phyloP scores from a whole-genome alignment of 257 asterid genomes.

The Solanum bulbocastanum region DNA sequence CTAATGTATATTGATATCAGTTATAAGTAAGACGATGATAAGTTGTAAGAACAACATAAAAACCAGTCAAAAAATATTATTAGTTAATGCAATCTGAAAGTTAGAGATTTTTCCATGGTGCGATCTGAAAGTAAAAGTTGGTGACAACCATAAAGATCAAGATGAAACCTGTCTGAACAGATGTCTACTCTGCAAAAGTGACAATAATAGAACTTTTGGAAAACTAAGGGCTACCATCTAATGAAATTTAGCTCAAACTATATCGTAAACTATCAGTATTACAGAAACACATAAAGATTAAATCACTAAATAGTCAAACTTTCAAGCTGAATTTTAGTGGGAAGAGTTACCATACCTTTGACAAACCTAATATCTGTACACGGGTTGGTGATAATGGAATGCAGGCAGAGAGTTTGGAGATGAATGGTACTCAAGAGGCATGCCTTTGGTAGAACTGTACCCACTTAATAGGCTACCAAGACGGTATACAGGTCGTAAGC shows the following conservation, averaged over 20 bases:
- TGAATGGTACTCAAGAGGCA: constrained; percentile 11
- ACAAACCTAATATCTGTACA: neutral
- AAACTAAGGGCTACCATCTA: neutral
- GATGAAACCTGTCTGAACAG: neutral
- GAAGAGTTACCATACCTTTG: neutral
- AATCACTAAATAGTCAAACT: neutral
- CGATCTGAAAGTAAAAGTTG: neutral
- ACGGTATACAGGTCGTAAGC: constrained; percentile 20
- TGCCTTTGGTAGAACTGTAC: constrained; percentile 6
- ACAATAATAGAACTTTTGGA: neutral
- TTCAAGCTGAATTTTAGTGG: neutral
- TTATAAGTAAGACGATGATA: neutral
- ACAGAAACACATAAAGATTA: neutral
- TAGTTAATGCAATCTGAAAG: neutral
- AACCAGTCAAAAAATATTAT: neutral
- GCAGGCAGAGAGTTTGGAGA: neutral
- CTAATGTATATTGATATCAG: neutral
- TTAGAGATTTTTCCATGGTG: neutral
- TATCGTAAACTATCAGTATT: neutral
- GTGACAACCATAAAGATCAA: neutral
- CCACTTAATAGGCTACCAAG: neutral
- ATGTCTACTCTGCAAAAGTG: neutral
- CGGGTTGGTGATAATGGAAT: neutral
- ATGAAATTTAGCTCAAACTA: neutral
- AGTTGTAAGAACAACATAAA: neutral